A percentile compares a stretch with the other conserved stretches of the same genome.
phyloP scores from a whole-genome alignment of 2,329 filamentous ascomycete genomes.

The Daldinia sp. region DNA sequence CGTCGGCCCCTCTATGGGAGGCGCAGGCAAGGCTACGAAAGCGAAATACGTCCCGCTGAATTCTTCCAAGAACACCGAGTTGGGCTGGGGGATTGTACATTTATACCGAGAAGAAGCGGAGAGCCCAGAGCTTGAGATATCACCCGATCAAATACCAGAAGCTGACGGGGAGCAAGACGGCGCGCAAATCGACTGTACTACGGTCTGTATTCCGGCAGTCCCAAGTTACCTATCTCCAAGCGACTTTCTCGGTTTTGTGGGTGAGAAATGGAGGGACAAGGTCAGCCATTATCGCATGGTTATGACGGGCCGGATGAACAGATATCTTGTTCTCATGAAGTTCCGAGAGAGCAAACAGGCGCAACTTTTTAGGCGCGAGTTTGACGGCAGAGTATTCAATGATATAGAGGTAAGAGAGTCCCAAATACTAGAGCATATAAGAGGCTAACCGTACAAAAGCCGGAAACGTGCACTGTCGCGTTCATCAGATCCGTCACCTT shows the following conservation, averaged over 20 bases:
- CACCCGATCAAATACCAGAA: slow-evolving; percentile 47
- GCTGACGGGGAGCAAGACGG: slow-evolving; percentile 47
- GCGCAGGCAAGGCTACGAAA: slow-evolving; percentile 81
- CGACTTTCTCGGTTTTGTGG: slow-evolving; percentile 91
- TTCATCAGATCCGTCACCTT: slow-evolving; percentile 95
- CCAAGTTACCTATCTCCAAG: slow-evolving; percentile 93
- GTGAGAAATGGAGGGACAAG: slow-evolving; percentile 84
- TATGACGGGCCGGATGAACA: slow-evolving; percentile 86
- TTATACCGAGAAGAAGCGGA: slow-evolving; percentile 89
- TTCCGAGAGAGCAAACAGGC: slow-evolving; percentile 83
- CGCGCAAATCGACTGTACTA: slow-evolving; percentile 76
- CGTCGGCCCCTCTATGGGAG: slow-evolving; percentile 66
- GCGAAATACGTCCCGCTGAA: slow-evolving; percentile 80
- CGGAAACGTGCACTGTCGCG: slow-evolving; percentile 93
- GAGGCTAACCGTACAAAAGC: slow-evolving; percentile 61
- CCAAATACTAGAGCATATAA: slow-evolving; percentile 20
- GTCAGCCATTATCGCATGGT: slow-evolving; percentile 97
- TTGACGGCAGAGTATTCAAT: slow-evolving; percentile 94
- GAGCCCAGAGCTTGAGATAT: slow-evolving; percentile 66
- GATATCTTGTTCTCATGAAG: slow-evolving; percentile 96
- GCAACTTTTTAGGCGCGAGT: slow-evolving; percentile 82
- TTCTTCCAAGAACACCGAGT: slow-evolving; percentile 75
- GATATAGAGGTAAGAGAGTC: slow-evolving; percentile 78
- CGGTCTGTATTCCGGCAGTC: slow-evolving; percentile 92
- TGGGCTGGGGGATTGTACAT: slow-evolving; percentile 93